Evolutionary conservation across 768 basidiomycete species (phyloP).

Genomic region (Hericium rajendrae): DNA sequence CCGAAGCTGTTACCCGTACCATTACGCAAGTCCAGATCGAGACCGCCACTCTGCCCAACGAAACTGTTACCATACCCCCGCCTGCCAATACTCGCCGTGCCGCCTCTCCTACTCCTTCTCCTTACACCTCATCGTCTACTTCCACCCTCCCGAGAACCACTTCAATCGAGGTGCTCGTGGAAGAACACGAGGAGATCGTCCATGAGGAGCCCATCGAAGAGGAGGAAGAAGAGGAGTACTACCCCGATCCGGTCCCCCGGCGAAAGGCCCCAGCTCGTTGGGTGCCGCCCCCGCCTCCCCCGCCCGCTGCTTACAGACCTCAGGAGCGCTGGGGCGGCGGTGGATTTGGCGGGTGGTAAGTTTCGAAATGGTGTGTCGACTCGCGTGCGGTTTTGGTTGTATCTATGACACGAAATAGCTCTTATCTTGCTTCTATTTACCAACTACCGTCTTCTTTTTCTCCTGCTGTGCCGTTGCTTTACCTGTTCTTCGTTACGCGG

Average conservation of each 20-base stretch:
- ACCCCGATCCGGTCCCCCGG: background rate
- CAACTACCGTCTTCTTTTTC: background rate
- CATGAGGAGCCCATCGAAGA: slow-evolving; percentile 23
- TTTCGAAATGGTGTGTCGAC: slow-evolving; percentile 1
- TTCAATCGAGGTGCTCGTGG: slow-evolving; percentile 50
- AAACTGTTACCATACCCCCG: slow-evolving; percentile 57
- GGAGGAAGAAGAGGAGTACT: slow-evolving; percentile 27
- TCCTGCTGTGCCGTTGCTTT: slow-evolving; percentile 7
- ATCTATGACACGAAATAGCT: slow-evolving; percentile 7
- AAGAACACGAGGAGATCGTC: slow-evolving; percentile 37
- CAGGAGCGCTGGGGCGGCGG: slow-evolving; percentile 13
- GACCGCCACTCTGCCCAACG: slow-evolving; percentile 21
- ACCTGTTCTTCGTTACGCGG: background rate
- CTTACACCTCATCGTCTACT: slow-evolving; percentile 43
- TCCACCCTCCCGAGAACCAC: slow-evolving; percentile 65
- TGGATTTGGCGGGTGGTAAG: slow-evolving; percentile 13
- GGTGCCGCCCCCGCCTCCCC: slow-evolving; percentile 37
- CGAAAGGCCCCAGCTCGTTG: slow-evolving; percentile 22
- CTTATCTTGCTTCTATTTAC: slow-evolving; percentile 8
- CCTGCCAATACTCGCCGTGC: slow-evolving; percentile 74
- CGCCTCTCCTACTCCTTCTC: slow-evolving; percentile 62
- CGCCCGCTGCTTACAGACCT: slow-evolving; percentile 28
- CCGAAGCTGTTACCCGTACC: slow-evolving; percentile 45
- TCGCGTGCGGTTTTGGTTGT: slow-evolving; percentile 12
- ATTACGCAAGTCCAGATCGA: slow-evolving; percentile 33